Evolutionary conservation across 1,284 basidiomycete species (phyloP), one percentile per base, ranked within the genome.

Genomic region (Rhodotorula sp.): DNA sequence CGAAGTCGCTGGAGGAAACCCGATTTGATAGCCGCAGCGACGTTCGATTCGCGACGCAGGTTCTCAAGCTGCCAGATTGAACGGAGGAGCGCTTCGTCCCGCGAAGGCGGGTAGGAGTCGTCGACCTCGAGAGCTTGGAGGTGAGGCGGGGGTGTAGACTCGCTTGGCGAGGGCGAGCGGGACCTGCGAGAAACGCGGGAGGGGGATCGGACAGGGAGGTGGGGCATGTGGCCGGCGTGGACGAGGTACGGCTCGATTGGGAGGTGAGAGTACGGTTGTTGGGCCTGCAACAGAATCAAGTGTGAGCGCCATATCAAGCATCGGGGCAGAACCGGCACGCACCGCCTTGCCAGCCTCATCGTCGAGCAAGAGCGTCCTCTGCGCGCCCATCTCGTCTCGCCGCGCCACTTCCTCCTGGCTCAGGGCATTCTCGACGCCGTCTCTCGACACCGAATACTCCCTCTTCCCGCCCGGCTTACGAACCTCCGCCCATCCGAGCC

Each of bases 261-360:
- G 17, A 74, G 53, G 47, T 72, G 67, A 9, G 64, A 66, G 54
- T 62, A 59, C 20, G 73, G 70, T 61, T 74, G 73, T 24, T 66
- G 64, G 6, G 70, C 65, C 73, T 74, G 57, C 24, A 24, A 17
- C 6, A 0, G 6, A 8, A 20, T 5, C 11, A 9, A 52, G 59
- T 6, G 5, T 15, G 30, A 24, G 30, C 4, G 11, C 17, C 2
- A 9, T 4, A 19, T 19, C 1, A 24, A 8, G 13, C 9, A 13
- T 4, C 4, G 32, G 20, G 32, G 1, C 24, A 9, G 20, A 8
- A 20, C 17, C 3, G 7, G 13, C 19, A 60, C 70, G 39, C n/a
- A 74, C 72, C 13, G 62, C 70, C 39, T 71, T 70, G 47, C 57
- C 49, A 22, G 59, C 55, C 56, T 72, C 73, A 32, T 74, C 73